Evolutionary conservation across 2,329 filamentous ascomycete species (phyloP), one percentile per base, ranked within the genome.

Genomic region (Coniochaeta ligniaria): DNA sequence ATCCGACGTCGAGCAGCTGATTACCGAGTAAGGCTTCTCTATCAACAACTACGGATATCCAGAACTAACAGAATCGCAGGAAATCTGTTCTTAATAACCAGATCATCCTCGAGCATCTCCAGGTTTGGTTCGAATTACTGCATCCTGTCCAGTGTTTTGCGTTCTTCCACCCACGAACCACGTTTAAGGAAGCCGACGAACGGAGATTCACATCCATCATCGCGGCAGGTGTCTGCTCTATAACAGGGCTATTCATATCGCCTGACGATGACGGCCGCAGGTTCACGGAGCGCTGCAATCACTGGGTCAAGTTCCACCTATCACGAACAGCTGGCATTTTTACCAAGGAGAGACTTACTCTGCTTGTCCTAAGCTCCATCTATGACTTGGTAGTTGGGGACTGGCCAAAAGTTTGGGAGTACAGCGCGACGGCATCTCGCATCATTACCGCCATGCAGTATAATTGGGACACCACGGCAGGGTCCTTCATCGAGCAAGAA

Each of bases 331-430:
- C 28, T 7, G 57, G 57, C 6, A 76, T 16, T 50, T 60, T 47
- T 56, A 63, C 17, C 60, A 63, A 20, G 55, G 63, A n/a, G 24
- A 56, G 50, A 52, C 38, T 76, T 17, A 67, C 72, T 24, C 68
- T 76, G 1, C 71, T 74, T 54, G 68, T 73, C 6, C 66, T 76
- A 3, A 73, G 70, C 63, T 71, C 73, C 22, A 66, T 69, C 6
- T 74, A 75, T 61, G 73, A 76, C 61, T 69, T 75, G 36, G 64
- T 76, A 28, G 68, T 70, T 11, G 72, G 72, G 26, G 70, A 72
- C 35, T 72, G 73, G 58, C 71, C 73, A 60, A 76, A 76, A 62
- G 71, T 74, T 12, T 77, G 75, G 75, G 73, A 75, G 60, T 73
- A 73, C 55, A 71, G 75, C 54, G 73, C 73, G 6, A 66, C 74